Conservation (phyloP, 805 yeast genomes). For the Starmerella asiatica region DNA sequence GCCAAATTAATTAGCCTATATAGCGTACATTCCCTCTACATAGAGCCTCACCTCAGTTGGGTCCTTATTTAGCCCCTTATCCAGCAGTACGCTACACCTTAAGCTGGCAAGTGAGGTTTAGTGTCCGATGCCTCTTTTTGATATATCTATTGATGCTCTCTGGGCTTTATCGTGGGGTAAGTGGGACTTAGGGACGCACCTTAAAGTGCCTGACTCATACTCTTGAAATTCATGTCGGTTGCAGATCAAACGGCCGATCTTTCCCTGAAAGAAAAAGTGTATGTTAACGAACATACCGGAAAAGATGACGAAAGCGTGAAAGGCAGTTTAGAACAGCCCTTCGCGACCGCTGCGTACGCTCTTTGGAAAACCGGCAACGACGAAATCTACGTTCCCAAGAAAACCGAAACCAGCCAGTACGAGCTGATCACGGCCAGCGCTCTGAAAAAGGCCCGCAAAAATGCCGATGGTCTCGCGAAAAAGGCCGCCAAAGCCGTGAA, state of each 20-base stretch:
- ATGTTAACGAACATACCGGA: slow-evolving; percentile 47
- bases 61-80: too few species aligned
- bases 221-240: too few species aligned
- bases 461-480: slow-evolving; percentile 81
- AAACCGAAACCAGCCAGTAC: slow-evolving; percentile 34
- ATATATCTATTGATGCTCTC: too few species aligned
- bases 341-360: slow-evolving; percentile 74
- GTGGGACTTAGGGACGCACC: too few species aligned
- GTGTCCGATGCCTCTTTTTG: too few species aligned
- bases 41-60: too few species aligned
- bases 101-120: too few species aligned
- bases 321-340: slow-evolving; percentile 63
- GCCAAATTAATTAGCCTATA: too few species aligned
- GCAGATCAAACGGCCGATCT: slow-evolving; percentile 17
- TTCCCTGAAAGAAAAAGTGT: slow-evolving; percentile 24
- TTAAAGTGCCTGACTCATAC: too few species aligned
- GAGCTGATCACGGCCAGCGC: slow-evolving; percentile 79
- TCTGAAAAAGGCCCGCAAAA: slow-evolving; percentile 90
- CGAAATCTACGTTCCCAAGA: slow-evolving; percentile 42
- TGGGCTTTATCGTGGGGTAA: too few species aligned
- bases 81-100: too few species aligned
- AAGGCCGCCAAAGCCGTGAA: slow-evolving; percentile 52
- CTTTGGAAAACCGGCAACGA: slow-evolving; percentile 35
- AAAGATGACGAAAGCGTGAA: slow-evolving; percentile 34
- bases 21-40: too few species aligned